Conservation (phyloP, 2,329 filamentous ascomycete genomes). For the Coleophoma eucalyptorum region DNA sequence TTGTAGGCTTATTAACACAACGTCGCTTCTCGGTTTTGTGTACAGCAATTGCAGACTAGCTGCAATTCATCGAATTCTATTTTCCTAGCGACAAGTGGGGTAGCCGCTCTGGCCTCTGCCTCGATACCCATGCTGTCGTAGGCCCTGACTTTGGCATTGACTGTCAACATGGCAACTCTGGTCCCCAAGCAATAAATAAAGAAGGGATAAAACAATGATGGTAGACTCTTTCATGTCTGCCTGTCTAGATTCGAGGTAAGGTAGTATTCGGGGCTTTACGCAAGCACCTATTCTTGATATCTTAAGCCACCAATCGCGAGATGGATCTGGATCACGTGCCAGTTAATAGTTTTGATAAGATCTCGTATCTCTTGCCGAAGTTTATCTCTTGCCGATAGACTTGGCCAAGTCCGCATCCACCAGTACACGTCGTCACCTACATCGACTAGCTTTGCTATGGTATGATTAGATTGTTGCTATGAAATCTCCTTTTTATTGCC, state of each 20-base stretch:
- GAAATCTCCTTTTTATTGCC: constrained; percentile 4
- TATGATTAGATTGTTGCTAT: not conserved
- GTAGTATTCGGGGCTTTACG: no score
- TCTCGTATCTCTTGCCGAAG: not conserved
- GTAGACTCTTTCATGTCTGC: no score
- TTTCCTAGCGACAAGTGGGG: constrained; percentile 15
- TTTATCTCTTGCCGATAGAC: constrained; percentile 1
- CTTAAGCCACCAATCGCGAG: no score
- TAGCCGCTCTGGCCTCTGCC: constrained; percentile 19
- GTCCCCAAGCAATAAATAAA: no score
- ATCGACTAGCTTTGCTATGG: no score
- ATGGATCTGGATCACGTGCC: no score
- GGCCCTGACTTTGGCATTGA: not conserved
- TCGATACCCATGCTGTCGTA: constrained; percentile 8
- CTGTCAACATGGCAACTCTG: not conserved
- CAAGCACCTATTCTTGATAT: no score
- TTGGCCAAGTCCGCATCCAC: no score
- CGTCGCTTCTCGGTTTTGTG: constrained; percentile 5
- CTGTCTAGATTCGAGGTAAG: no score
- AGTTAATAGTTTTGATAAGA: no score
- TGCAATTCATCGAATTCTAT: constrained; percentile 8
- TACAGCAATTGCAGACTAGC: constrained; percentile 18
- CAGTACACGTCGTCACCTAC: no score
- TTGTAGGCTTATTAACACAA: constrained; percentile 12
- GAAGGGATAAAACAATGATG: no score